These are phyloP conservation scores for Uncinocarpus reesii DNA, from an alignment of 2,329 filamentous ascomycete species.

Conservation along the genomic window DNA sequence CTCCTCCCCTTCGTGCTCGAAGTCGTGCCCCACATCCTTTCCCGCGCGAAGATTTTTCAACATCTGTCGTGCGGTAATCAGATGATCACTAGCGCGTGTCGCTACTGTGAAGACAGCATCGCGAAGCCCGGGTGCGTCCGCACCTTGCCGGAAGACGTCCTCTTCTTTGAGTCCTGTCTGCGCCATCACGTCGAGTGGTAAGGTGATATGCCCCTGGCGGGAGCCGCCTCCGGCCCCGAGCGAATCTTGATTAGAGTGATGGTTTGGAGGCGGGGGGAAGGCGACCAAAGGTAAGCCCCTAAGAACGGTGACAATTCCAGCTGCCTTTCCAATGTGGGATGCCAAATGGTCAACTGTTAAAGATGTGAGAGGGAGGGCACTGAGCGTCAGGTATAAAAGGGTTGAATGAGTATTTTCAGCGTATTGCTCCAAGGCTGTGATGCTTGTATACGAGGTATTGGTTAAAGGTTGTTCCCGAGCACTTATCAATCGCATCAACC, in stretches of 20 bases:
- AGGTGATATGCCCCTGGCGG: constrained; percentile 57
- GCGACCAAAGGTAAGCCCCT: constrained; percentile 81
- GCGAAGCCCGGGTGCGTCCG: constrained; percentile 65
- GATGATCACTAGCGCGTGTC: constrained; percentile 86
- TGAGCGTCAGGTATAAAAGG: constrained; percentile 76
- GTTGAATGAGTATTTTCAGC: constrained; percentile 93
- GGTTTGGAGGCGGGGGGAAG: constrained; percentile 54
- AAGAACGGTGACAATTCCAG: constrained; percentile 76
- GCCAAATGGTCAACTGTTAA: constrained; percentile 85
- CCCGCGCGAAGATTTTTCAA: constrained; percentile 66
- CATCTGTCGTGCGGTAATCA: constrained; percentile 92
- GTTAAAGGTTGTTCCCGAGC: constrained; percentile 73
- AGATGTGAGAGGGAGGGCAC: constrained; percentile 65
- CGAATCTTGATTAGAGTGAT: constrained; percentile 43
- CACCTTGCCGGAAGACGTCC: constrained; percentile 72
- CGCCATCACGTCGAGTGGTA: constrained; percentile 85
- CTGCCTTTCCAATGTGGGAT: constrained; percentile 89
- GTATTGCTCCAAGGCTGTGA: constrained; percentile 71
- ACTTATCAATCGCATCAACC: constrained; percentile 66
- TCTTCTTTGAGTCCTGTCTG: constrained; percentile 73
- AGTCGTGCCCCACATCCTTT: constrained; percentile 68
- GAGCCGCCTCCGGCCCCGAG: constrained; percentile 31
- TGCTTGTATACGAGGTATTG: constrained; percentile 66
- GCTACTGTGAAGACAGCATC: constrained; percentile 89
- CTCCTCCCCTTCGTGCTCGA: constrained; percentile 73